Conservation (phyloP, 2,329 filamentous ascomycete species). For the Colletotrichum horii region DNA sequence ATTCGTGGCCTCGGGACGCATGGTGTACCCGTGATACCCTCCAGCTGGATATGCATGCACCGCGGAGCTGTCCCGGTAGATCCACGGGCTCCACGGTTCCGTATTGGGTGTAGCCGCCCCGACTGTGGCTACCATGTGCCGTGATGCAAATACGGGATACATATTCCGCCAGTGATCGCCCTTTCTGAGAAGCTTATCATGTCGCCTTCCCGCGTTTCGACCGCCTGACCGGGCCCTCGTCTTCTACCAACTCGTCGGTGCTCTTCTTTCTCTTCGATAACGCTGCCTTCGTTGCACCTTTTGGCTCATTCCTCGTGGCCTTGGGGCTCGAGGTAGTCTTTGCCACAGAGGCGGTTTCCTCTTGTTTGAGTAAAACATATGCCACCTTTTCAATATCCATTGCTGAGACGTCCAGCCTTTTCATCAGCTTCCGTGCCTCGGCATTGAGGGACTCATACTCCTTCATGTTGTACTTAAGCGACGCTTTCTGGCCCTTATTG, state of each 20-base stretch:
- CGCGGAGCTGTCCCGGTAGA: background rate
- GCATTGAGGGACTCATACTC: conserved; percentile 68
- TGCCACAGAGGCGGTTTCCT: background rate
- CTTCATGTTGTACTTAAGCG: conserved; percentile 72
- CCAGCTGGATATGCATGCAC: background rate
- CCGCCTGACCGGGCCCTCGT: conserved; percentile 24
- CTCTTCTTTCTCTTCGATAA: conserved; percentile 26
- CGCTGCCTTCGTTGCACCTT: conserved; percentile 9
- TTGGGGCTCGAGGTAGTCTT: background rate
- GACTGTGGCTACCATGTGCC: background rate
- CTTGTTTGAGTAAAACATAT: conserved; percentile 66
- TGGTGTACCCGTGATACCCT: background rate
- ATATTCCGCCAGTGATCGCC: background rate
- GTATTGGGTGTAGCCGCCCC: conserved; percentile 16
- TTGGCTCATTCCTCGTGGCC: background rate
- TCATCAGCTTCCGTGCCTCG: conserved; percentile 45
- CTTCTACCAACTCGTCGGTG: conserved; percentile 20
- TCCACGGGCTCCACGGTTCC: conserved; percentile 21
- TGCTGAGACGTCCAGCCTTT: conserved; percentile 59
- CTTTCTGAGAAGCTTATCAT: conserved; percentile 2
- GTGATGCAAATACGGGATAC: background rate
- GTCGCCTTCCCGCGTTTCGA: conserved; percentile 31
- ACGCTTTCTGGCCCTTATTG: conserved; percentile 51
- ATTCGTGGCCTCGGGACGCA: background rate
- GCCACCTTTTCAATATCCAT: conserved; percentile 74